Percentiles rank a stretch among this genome's conserved stretches.
phyloP scores from a whole-genome alignment of 225 moss, liverwort and hornwort genomes.

The Antitrichia curtipendula region DNA sequence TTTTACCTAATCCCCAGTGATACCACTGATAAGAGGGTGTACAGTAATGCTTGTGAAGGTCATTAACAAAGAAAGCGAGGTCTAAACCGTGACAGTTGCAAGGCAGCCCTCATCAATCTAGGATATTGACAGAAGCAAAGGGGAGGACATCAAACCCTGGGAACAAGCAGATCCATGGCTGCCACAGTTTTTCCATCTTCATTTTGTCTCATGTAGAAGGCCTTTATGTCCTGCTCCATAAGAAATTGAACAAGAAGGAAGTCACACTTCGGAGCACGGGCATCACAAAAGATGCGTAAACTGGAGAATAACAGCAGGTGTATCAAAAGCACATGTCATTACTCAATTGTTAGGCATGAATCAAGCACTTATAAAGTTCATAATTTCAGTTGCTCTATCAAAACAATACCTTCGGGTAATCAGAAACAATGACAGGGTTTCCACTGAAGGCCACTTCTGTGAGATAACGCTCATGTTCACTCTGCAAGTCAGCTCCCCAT shows the following conservation, averaged over 20 bases:
- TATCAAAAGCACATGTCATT: neutral
- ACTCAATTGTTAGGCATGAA: neutral
- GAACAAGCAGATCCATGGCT: constrained; percentile 94
- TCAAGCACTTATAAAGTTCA: neutral
- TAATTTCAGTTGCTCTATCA: neutral
- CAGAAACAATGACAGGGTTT: constrained; percentile 82
- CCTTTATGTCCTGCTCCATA: constrained; percentile 76
- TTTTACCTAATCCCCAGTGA: neutral
- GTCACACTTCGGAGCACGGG: neutral
- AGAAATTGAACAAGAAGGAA: neutral
- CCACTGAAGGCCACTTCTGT: constrained; percentile 86
- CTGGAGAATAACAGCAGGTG: neutral
- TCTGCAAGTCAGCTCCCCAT: constrained; percentile 94
- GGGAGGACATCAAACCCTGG: constrained; percentile 42
- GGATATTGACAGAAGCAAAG: neutral
- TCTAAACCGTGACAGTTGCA: neutral
- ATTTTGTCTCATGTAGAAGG: constrained; percentile 97
- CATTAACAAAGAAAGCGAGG: neutral
- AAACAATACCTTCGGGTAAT: constrained; percentile 73
- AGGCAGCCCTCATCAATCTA: neutral
- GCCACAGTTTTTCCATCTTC: constrained; percentile 95
- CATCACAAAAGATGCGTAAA: neutral
- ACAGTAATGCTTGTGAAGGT: neutral
- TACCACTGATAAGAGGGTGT: neutral
- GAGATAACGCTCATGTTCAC: constrained; percentile 91